Conservation (phyloP, 768 basidiomycete species). For the Paxillus rubicundulus region DNA sequence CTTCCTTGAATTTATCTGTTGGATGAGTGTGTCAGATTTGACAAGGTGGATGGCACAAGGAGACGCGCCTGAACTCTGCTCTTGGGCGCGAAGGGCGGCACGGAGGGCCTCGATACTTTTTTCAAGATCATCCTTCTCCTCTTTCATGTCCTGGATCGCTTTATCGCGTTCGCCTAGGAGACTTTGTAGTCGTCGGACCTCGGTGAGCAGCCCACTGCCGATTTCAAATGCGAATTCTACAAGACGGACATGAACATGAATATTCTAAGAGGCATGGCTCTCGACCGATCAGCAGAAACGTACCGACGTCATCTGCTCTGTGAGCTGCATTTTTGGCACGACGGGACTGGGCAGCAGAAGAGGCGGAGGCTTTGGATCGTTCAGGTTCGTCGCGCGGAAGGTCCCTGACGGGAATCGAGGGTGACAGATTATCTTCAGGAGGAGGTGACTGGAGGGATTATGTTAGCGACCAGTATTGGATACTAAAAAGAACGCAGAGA, state of each 20-base stretch:
- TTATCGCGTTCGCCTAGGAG: constrained; percentile 91
- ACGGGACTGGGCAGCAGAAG: constrained; percentile 79
- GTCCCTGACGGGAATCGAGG: constrained; percentile 45
- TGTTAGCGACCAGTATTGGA: constrained; percentile 8
- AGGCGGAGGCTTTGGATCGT: constrained; percentile 58
- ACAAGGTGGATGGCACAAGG: background rate
- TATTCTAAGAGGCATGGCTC: background rate
- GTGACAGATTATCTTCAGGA: constrained; percentile 49
- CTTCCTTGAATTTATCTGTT: constrained; percentile 92
- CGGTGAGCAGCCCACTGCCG: constrained; percentile 85
- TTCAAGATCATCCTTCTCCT: constrained; percentile 89
- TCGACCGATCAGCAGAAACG: constrained; percentile 33
- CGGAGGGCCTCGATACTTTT: constrained; percentile 72
- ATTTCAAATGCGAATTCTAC: constrained; percentile 98
- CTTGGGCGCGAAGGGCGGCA: constrained; percentile 72
- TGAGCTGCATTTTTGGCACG: constrained; percentile 91
- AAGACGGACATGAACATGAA: constrained; percentile 21
- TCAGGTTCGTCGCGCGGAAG: constrained; percentile 61
- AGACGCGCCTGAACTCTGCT: constrained; percentile 70
- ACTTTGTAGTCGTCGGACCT: constrained; percentile 88
- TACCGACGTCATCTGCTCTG: constrained; percentile 85
- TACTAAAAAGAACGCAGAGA: background rate
- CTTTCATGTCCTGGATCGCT: constrained; percentile 85
- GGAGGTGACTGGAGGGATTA: constrained; percentile 33
- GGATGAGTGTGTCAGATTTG: constrained; percentile 2